A percentile compares a stretch with the other conserved stretches of the same genome.
These are phyloP conservation scores for Yamadazyma tumulicola DNA, from an alignment of 805 yeast species.

Conservation along the genomic window DNA sequence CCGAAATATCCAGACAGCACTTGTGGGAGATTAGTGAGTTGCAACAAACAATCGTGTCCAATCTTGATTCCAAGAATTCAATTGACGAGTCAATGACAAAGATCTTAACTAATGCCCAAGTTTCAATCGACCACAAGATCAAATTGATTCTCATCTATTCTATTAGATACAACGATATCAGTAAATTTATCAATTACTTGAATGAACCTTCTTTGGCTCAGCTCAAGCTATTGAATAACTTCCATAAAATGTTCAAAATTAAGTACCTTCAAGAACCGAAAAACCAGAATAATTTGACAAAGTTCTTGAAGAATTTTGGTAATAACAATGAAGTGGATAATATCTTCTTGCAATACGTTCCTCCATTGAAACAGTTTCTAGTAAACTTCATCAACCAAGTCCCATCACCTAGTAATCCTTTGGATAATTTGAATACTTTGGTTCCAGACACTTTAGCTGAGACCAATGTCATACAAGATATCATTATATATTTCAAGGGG, in stretches of 20 bases:
- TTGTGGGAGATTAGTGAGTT: conserved; percentile 86
- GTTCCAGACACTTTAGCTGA: conserved; percentile 29
- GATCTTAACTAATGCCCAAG: conserved; percentile 44
- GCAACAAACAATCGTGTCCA: conserved; percentile 79
- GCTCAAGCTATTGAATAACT: conserved; percentile 26
- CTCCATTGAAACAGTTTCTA: conserved; percentile 55
- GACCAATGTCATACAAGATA: conserved; percentile 38
- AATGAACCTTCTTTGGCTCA: conserved; percentile 35
- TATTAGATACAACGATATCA: conserved; percentile 44
- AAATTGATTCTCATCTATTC: conserved; percentile 73
- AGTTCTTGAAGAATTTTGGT: conserved; percentile 13
- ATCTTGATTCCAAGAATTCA: conserved; percentile 29
- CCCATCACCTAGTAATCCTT: conserved; percentile 5
- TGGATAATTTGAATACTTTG: conserved; percentile 23
- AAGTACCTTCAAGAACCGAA: conserved; percentile 27
- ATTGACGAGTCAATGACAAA: conserved; percentile 53
- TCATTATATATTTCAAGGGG: conserved; percentile 74
- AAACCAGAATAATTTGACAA: conserved; percentile 20
- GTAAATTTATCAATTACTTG: conserved; percentile 23
- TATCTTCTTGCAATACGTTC: conserved; percentile 88
- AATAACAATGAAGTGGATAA: conserved; percentile 45
- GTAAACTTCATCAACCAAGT: conserved; percentile 3
- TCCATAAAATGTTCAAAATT: conserved; percentile 21
- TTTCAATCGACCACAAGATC: conserved; percentile 54
- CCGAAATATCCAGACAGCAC: conserved; percentile 57